Percentiles rank a stretch among this genome's conserved stretches.
Conservation (phyloP, 805 yeast species). For the Yarrowia divulgata region DNA sequence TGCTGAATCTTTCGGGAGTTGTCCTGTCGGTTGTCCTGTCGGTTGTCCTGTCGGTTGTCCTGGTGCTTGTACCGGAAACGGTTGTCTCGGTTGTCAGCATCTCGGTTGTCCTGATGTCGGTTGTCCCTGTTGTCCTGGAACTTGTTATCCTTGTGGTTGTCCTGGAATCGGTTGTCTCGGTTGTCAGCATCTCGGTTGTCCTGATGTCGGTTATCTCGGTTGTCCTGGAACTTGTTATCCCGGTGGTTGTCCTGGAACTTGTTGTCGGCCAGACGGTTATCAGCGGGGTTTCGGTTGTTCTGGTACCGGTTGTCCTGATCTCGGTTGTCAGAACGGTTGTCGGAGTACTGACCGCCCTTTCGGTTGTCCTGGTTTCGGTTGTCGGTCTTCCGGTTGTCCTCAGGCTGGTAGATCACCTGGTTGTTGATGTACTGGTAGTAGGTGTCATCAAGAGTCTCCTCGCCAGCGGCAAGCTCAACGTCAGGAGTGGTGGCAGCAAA, state of each 20-base stretch:
- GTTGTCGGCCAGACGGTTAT: conserved; percentile 24
- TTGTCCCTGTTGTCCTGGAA: conserved; percentile 24
- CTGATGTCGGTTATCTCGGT: conserved; percentile 20
- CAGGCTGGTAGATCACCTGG: conserved; percentile 27
- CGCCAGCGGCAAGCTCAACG: conserved; percentile 8
- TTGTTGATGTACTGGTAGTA: conserved; percentile 35
- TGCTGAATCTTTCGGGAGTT: not conserved
- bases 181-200: conserved; percentile 11
- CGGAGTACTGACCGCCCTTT: conserved; percentile 34
- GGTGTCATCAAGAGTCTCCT: conserved; percentile 26
- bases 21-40: conserved; percentile 30
- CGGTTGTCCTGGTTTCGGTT: conserved; percentile 36
- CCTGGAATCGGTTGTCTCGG: conserved; percentile 31
- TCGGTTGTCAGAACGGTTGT: conserved; percentile 32
- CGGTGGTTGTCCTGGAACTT: conserved; percentile 27
- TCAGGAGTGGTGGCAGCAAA: conserved; percentile 4
- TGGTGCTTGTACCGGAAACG: conserved; percentile 16
- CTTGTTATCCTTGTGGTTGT: conserved; percentile 17
- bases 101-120: conserved; percentile 20
- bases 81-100: conserved; percentile 26
- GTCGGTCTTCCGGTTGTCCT: conserved; percentile 17
- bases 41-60: conserved; percentile 33
- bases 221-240: conserved; percentile 12
- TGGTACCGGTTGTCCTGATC: conserved; percentile 38
- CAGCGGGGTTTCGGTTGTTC: conserved; percentile 26